A percentile compares a stretch with the other conserved stretches of the same genome.
phyloP scores from a whole-genome alignment of 179 eudicot genomes.

The Patellifolia procumbens region DNA sequence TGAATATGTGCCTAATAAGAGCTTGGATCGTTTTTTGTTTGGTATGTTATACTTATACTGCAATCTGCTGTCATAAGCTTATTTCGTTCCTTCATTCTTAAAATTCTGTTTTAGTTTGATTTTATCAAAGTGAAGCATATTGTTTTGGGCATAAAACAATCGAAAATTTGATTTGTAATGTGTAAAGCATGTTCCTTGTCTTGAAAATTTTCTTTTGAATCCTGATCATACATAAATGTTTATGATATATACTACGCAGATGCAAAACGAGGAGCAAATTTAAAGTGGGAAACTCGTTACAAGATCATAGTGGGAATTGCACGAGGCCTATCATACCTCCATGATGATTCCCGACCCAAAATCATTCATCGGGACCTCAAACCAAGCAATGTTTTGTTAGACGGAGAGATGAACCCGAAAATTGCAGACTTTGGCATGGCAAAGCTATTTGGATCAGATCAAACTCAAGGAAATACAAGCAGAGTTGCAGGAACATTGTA shows the following conservation, averaged over 20 bases:
- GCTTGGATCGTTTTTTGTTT: background rate
- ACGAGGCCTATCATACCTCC: background rate
- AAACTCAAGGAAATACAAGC: slow-evolving; percentile 39
- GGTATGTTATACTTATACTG: too few species aligned
- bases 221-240: too few species aligned
- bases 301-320: slow-evolving; percentile 15
- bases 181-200: too few species aligned
- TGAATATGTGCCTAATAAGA: background rate
- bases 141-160: too few species aligned
- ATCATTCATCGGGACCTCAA: slow-evolving; percentile 42
- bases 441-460: slow-evolving; percentile 35
- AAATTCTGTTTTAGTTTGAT: too few species aligned
- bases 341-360: slow-evolving; percentile 3
- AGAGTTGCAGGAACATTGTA: slow-evolving; percentile 45
- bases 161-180: too few species aligned
- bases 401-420: slow-evolving; percentile 35
- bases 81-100: too few species aligned
- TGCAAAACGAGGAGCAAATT: background rate
- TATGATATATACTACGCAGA: background rate
- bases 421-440: slow-evolving; percentile 50
- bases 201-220: too few species aligned
- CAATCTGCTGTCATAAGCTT: too few species aligned
- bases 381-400: slow-evolving; percentile 38
- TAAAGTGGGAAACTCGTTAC: slow-evolving; percentile 18
- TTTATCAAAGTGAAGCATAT: too few species aligned